Percentiles rank a stretch among this genome's conserved stretches.
phyloP scores from a whole-genome alignment of 805 yeast species.

The Schizosaccharomyces osmophilus region DNA sequence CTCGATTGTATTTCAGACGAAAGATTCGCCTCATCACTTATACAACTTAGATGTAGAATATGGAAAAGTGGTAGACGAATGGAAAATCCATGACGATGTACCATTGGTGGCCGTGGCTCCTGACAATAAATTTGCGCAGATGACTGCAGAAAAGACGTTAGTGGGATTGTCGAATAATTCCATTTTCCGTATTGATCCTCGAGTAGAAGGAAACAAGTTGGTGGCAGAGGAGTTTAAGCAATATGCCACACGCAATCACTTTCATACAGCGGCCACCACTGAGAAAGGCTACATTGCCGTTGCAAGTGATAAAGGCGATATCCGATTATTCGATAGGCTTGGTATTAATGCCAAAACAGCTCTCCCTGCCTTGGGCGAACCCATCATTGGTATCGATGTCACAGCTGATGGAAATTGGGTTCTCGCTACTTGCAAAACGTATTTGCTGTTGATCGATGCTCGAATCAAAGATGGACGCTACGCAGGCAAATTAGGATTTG shows the following conservation, averaged over 20 bases:
- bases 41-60: constrained; percentile 56
- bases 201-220: constrained; percentile 32
- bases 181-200: constrained; percentile 59
- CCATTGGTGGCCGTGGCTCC: constrained; percentile 40
- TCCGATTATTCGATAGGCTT: constrained; percentile 44
- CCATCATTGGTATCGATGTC: constrained; percentile 38
- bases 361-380: constrained; percentile 64
- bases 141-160: constrained; percentile 49
- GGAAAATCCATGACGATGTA: constrained; percentile 30
- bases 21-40: constrained; percentile 20
- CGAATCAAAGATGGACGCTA: constrained; percentile 36
- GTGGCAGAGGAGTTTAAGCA: constrained; percentile 31
- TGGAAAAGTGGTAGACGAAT: constrained; percentile 71
- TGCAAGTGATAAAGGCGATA: constrained; percentile 51
- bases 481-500: constrained; percentile 37
- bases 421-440: constrained; percentile 53
- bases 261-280: constrained; percentile 44
- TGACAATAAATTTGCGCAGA: constrained; percentile 45
- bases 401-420: constrained; percentile 65
- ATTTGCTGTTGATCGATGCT: constrained; percentile 45
- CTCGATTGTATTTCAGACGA: constrained; percentile 39
- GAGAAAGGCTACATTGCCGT: constrained; percentile 52
- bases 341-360: constrained; percentile 58
- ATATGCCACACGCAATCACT: constrained; percentile 31
- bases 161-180: constrained; percentile 43